Conservation (phyloP, 495 filamentous ascomycete genomes). For the Elasticomyces elasticus region DNA sequence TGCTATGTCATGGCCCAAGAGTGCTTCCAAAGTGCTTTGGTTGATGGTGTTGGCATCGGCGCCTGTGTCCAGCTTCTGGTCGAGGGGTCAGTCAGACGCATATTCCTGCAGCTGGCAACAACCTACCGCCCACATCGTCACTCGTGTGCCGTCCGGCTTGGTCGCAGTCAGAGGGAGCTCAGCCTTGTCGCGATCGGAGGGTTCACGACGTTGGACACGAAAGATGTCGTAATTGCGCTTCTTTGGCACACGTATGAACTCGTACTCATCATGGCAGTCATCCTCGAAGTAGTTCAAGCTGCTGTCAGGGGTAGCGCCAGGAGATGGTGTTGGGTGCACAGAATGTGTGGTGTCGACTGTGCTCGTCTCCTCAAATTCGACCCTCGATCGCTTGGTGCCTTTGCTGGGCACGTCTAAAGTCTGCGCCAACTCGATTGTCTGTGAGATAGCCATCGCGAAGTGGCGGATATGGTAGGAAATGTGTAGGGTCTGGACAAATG, state of each 20-base stretch:
- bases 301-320: not conserved
- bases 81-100: no score
- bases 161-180: constrained; percentile 1
- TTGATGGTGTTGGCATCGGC: constrained; percentile 5
- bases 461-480: no score
- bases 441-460: not conserved
- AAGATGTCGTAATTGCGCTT: constrained; percentile 8
- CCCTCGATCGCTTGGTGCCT: not conserved
- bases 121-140: constrained; percentile 4
- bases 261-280: not conserved
- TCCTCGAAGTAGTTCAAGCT: not conserved
- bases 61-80: constrained; percentile 10
- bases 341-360: not conserved
- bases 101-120: no score
- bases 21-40: not conserved
- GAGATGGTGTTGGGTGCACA: not conserved
- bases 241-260: constrained; percentile 1
- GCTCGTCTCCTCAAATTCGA: not conserved
- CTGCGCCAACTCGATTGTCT: not conserved
- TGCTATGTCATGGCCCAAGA: not conserved
- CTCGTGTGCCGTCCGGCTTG: not conserved
- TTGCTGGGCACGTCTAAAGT: not conserved
- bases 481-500: no score
- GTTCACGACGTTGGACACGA: not conserved
- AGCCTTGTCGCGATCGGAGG: not conserved